Evolutionary conservation across 345 rosid genomes (phyloP), one percentile per base, ranked within the genome.

Genomic region (Draba incana): DNA sequence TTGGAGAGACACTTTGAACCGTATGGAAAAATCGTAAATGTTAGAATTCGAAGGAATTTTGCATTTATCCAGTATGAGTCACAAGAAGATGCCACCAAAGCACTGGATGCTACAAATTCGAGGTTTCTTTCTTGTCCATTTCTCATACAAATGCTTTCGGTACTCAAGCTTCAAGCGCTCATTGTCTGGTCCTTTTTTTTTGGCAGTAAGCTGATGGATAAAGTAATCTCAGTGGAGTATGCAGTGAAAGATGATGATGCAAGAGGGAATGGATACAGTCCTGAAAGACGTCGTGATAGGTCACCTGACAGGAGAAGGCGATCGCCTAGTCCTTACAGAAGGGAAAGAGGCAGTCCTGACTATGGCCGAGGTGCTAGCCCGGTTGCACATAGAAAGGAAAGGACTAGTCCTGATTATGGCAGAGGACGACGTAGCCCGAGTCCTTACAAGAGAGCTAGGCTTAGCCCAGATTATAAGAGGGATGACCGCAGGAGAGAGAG

Each of bases 1-100:
- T 74, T 93, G 75, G 96, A 93, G 83, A 87, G 87, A 79, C 98
- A 90, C 76, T 93, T 90, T 71, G 97, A 93, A 68, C 86, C 91
- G 3, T 90, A 87, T 84, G 98, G 98, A 31, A 93, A 85, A 80
- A 88, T 90, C 11, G 84, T 78, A 9, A 93, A 92, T 70, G 96
- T 88, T 39, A 87, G 97, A 79, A 93, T 93, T 74, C 83, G 96
- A 68, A 87, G 97, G 80, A 93, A 93, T 78, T 93, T 93, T 82
- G 97, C 97, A 11, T 90, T 93, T 73, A 92, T 93, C 57, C 97
- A 90, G 72, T 93, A 85, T 61, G 98, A 93, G 69, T 64, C 76
- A 6, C 96, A 84, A 71, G 98, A 93, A 50, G 98, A 93, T 71
- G 97, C 98, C 38, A 81, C 86, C 56, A 84, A 79, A 78, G 98